These are phyloP conservation scores for Leucocoprinus sp. DNA, from an alignment of 768 basidiomycete genomes.

Conservation along the genomic window DNA sequence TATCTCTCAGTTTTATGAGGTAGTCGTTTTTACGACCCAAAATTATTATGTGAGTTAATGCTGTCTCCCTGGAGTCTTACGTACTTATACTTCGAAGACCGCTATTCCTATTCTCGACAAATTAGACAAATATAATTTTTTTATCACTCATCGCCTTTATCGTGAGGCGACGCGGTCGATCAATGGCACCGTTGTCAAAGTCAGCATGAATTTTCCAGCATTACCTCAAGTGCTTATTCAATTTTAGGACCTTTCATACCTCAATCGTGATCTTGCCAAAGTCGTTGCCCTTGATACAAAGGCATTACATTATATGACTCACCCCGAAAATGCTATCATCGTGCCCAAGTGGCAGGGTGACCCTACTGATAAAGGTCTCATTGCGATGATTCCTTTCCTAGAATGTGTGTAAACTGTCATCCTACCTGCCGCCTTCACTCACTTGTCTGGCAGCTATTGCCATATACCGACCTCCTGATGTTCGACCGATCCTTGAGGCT, in stretches of 20 bases:
- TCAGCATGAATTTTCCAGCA: constrained; percentile 18
- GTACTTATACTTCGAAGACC: constrained; percentile 41
- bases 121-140: constrained; percentile 89
- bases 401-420: constrained; percentile 49
- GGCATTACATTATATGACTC: constrained; percentile 64
- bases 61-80: not conserved
- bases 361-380: constrained; percentile 56
- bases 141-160: constrained; percentile 84
- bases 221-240: not conserved
- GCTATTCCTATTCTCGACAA: constrained; percentile 85
- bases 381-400: constrained; percentile 95
- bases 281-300: constrained; percentile 84
- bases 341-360: constrained; percentile 84
- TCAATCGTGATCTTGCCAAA: constrained; percentile 90
- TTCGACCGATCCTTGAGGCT: constrained; percentile 77
- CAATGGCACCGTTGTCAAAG: constrained; percentile 83
- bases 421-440: constrained; percentile 1
- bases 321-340: constrained; percentile 85
- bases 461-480: constrained; percentile 82
- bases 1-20: constrained; percentile 95
- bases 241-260: constrained; percentile 76
- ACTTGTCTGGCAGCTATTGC: constrained; percentile 59
- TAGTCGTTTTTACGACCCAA: constrained; percentile 92
- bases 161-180: constrained; percentile 83
- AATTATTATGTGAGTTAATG: constrained; percentile 68